These are phyloP conservation scores for Monosporascus sp. DNA, from an alignment of 2,329 filamentous ascomycete genomes.

Conservation along the genomic window DNA sequence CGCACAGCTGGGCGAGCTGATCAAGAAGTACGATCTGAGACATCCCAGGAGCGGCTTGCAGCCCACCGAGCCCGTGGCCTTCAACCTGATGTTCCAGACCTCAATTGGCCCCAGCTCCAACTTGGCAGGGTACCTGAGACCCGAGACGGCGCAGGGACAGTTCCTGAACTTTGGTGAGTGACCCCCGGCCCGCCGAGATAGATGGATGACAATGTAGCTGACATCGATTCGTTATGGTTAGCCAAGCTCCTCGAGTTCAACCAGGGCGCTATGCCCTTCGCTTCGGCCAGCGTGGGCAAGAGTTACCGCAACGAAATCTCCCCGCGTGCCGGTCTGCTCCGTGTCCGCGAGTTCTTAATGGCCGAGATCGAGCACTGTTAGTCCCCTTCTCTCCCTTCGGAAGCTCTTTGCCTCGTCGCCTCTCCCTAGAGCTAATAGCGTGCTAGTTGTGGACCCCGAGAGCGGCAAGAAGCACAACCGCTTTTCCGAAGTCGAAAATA, in stretches of 20 bases:
- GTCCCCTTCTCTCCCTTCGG: neutral
- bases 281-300: slow-evolving; percentile 94
- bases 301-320: slow-evolving; percentile 99
- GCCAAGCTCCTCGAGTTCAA: slow-evolving; percentile 95
- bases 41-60: slow-evolving; percentile 77
- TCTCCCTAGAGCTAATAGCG: neutral
- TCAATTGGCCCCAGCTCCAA: slow-evolving; percentile 90
- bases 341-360: slow-evolving; percentile 97
- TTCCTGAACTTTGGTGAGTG: slow-evolving; percentile 77
- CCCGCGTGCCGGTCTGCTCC: slow-evolving; percentile 80
- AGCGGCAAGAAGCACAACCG: slow-evolving; percentile 90
- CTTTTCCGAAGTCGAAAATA: slow-evolving; percentile 78
- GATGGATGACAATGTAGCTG: neutral
- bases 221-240: neutral
- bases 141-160: slow-evolving; percentile 96
- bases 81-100: slow-evolving; percentile 99
- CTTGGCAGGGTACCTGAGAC: slow-evolving; percentile 76
- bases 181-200: neutral
- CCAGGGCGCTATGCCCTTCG: slow-evolving; percentile 91
- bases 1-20: slow-evolving; percentile 77
- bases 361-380: slow-evolving; percentile 90
- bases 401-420: neutral
- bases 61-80: slow-evolving; percentile 75
- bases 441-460: slow-evolving; percentile 71
- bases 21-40: slow-evolving; percentile 85